phyloP scores from a whole-genome alignment of 441 rosid species.

The Flueggea neowawraea region DNA sequence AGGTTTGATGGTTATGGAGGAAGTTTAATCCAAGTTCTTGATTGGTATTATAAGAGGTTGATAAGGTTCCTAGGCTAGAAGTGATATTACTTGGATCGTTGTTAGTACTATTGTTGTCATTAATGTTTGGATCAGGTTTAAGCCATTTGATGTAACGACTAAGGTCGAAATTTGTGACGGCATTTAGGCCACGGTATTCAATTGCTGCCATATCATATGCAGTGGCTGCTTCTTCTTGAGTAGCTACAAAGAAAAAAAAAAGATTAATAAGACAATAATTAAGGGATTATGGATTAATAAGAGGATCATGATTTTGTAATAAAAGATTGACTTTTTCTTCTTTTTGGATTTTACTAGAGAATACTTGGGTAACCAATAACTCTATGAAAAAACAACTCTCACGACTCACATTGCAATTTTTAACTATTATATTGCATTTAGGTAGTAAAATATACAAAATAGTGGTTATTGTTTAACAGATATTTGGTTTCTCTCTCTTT shows the following conservation, averaged over 20 bases:
- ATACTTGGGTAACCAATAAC: no score
- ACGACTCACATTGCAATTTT: no score
- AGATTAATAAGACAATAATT: not conserved
- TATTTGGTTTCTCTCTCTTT: no score
- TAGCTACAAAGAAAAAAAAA: constrained; percentile 36
- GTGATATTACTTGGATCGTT: constrained; percentile 14
- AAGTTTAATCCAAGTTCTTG: constrained; percentile 26
- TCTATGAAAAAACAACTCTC: no score
- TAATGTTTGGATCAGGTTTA: constrained; percentile 27
- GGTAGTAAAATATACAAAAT: no score
- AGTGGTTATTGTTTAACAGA: no score
- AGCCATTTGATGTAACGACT: constrained; percentile 38
- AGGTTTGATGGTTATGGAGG: constrained; percentile 26
- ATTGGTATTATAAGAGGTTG: constrained; percentile 9
- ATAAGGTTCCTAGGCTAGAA: constrained; percentile 2
- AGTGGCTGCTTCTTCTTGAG: constrained; percentile 84
- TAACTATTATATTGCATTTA: no score
- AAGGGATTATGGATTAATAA: not conserved
- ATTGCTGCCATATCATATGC: constrained; percentile 89
- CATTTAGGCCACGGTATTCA: constrained; percentile 75
- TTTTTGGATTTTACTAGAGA: not conserved
- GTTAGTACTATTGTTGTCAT: constrained; percentile 1
- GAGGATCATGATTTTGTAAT: not conserved
- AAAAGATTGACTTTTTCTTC: not conserved
- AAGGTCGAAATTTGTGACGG: constrained; percentile 69